These are phyloP conservation scores for Monosporascus ibericus DNA, from an alignment of 2,329 filamentous ascomycete genomes.

Conservation along the genomic window DNA sequence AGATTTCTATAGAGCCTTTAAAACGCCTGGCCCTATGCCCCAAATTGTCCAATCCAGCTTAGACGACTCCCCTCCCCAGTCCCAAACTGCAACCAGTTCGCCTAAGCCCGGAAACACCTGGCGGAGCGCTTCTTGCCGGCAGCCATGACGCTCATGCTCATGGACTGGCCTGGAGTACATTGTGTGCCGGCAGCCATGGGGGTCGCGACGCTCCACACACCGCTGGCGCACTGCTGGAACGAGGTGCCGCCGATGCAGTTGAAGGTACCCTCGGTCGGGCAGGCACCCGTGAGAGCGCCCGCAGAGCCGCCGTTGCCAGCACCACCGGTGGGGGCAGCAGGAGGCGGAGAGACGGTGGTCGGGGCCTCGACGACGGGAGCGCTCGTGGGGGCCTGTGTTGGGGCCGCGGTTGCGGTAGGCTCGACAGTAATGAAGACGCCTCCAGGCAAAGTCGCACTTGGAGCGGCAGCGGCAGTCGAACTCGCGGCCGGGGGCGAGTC, in stretches of 20 bases:
- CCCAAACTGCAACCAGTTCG: no score
- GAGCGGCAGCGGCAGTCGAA: conserved; percentile 9
- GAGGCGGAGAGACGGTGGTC: conserved; percentile 14
- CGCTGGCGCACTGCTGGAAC: conserved; percentile 51
- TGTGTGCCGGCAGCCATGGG: conserved; percentile 38
- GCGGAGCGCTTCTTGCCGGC: conserved; percentile 15
- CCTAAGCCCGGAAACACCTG: conserved; percentile 21
- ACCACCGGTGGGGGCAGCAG: conserved; percentile 19
- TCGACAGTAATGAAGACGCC: conserved; percentile 16
- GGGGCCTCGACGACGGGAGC: conserved; percentile 4
- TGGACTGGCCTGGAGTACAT: conserved; percentile 37
- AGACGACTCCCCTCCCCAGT: no score
- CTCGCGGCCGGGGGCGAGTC: conserved; percentile 10
- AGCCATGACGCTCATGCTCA: conserved; percentile 30
- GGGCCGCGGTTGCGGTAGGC: conserved; percentile 7
- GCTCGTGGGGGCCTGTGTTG: conserved; percentile 6
- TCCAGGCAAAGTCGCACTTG: conserved; percentile 13
- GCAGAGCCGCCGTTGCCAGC: conserved; percentile 5
- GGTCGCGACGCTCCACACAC: conserved; percentile 40
- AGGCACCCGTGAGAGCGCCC: conserved; percentile 33
- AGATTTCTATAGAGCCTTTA: no score
- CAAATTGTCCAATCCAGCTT: no score
- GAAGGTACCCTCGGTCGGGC: conserved; percentile 43
- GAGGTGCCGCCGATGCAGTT: conserved; percentile 45
- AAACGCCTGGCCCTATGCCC: no score